Base-by-base conservation (phyloP, 441 rosid species). In the Flueggea neowawraea region DNA sequence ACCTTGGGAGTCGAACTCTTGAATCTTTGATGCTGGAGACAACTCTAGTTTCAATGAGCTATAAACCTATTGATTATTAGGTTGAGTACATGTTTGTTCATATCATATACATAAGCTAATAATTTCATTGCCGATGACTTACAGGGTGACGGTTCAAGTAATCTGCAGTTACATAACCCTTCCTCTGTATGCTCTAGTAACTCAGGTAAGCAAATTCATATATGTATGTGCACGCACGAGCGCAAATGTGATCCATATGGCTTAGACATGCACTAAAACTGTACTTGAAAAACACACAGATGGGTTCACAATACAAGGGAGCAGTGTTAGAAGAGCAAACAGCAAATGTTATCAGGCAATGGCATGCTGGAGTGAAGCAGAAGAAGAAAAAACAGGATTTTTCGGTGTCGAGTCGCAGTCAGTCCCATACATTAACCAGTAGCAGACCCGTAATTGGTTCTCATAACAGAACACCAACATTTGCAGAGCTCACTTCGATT, bases 121-220 rank as follows among this genome's bases (percentile, higher is more conserved):
- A 22, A 22, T 22, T 22, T 22, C 28, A 22, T 22, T 22, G 28
- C 28, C 28, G 28, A 10, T 60, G 22, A 15, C 52, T 15, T 71
- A 4, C 62, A 85, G 91, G 70, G 79, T 82, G 73, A 80, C 72
- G 11, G 84, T 83, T 62, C 93, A 83, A 60, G 65, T 86, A 41
- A 52, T 83, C 61, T 78, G 93, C 78, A 81, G 90, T 66, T 89
- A 89, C 77, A 78, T 86, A 51, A 89, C 96, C 41, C 84, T 89
- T 43, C 93, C 96, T 47, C 85, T 86, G 11, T 89, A 89, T 66
- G 92, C 90, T 15, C 75, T 86, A 31, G 90, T 89, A 55, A 86
- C 87, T 33, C 90, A 84, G 87, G 89, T 75, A 62, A 55, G 44
- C 17, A 51, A 13, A 51, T 6, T 16, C 14, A 10, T 16, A 13